These are phyloP conservation scores for Fusarium sp. DNA, from an alignment of 2,329 filamentous ascomycete genomes.

Conservation along the genomic window DNA sequence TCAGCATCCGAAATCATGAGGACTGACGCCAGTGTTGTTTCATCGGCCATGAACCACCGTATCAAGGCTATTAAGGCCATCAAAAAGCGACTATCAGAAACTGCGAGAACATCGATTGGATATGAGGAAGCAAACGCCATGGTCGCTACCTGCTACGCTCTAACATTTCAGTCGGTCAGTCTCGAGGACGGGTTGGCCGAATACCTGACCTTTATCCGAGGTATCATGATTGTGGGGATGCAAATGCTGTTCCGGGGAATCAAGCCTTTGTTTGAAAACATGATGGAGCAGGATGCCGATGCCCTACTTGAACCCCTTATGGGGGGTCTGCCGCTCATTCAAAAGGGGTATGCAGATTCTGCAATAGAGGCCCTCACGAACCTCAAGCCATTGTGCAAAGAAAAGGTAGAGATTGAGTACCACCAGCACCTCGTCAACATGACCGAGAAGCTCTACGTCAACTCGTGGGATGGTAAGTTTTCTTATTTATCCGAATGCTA, in stretches of 20 bases:
- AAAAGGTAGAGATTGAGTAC: conserved; percentile 63
- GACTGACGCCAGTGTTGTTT: conserved; percentile 65
- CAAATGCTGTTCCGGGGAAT: conserved; percentile 67
- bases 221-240: conserved; percentile 68
- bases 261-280: conserved; percentile 65
- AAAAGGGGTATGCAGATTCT: conserved; percentile 61
- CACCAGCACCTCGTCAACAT: conserved; percentile 62
- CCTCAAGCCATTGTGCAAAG: conserved; percentile 61
- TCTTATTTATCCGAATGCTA: neutral
- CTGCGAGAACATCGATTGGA: conserved; percentile 57
- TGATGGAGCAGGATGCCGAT: conserved; percentile 60
- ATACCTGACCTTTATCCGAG: conserved; percentile 73
- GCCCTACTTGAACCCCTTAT: conserved; percentile 62
- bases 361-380: conserved; percentile 61
- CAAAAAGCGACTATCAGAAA: conserved; percentile 66
- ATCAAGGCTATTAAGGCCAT: conserved; percentile 75
- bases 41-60: conserved; percentile 74
- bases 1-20: conserved; percentile 75
- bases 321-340: conserved; percentile 61
- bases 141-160: conserved; percentile 71
- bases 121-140: conserved; percentile 72
- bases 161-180: conserved; percentile 71
- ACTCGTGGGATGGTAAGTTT: conserved; percentile 66
- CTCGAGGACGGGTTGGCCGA: conserved; percentile 72
- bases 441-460: conserved; percentile 66